Base-by-base conservation (phyloP, 495 filamentous ascomycete genomes). In the Tuber aestivum region DNA sequence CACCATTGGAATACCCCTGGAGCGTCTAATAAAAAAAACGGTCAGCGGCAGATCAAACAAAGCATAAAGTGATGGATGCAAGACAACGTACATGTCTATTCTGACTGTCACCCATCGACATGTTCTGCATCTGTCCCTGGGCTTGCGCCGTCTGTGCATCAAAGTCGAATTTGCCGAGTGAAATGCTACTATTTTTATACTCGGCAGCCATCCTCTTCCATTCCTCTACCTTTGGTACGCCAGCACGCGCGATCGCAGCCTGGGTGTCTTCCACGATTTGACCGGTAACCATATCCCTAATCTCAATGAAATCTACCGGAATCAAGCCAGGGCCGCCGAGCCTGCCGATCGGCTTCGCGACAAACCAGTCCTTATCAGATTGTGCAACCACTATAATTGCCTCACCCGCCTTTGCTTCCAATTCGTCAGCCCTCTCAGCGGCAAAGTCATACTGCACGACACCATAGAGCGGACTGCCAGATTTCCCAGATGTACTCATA, bases 201-300 rank as follows among this genome's bases (percentile, higher is more conserved):
- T 97, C 94, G 37, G 94, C 94, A 16, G 95, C 95, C 94, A 97
- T 97, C 86, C 96, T 97, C 88, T 99, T 98, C 95, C 95, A 99
- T 81, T 98, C 96, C 83, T 99, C 95, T 20, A 99, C 96, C 83
- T 92, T 92, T n/a, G 96, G 95, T 65, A 99, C 94, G 14, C 95
- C 95, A 61, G 96, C 95, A 80, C 90, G 89, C 76, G 89, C 90
- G 72, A 99, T 93, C 10, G 96, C 94, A 18, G 94, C 95, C 44
- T 93, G 88, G 7, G 94, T 88, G 84, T 98, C 94, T 14, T 89
- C 83, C 0, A 97, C 94, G 5, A 94, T 88, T 77, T 92, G 88
- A 37, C 94, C 93, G 6, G 91, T 92, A 38, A 91, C 89, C 93
- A 97, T 97, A 83, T 99, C 95, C 79, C 93, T 87, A 74, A 99